Base-by-base conservation (phyloP, 1,284 basidiomycete species). In the Trametes versicolor region DNA sequence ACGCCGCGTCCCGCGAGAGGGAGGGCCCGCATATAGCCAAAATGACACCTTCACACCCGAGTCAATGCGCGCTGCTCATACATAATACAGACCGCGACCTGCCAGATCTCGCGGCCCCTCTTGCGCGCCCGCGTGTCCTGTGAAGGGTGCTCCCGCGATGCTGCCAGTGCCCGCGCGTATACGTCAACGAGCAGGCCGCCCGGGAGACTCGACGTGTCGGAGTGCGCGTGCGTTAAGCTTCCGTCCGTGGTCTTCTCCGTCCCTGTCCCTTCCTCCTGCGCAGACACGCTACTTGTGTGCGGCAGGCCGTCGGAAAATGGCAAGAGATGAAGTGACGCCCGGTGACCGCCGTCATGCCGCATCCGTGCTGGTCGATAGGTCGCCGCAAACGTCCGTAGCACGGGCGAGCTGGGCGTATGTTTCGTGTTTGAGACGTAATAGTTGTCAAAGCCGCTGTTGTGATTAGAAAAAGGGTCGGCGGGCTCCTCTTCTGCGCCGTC, bases 401-500 rank as follows among this genome's bases (percentile, higher is more conserved):
- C 12, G 17, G 29, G 50, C 58, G 45, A 23, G 36, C 32, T 49
- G 48, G 39, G 58, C 51, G 57, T 52, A 48, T 17, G 56, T 69
- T 49, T 52, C 67, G 67, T 69, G 66, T 56, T 62, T 13, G 62
- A 64, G 62, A 69, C 67, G 67, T 69, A 69, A 69, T 69, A 8
- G 59, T 64, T 58, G 60, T 29, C 23, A 37, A 49, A 52, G 37
- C 49, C 27, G 37, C 49, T 29, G 36, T 45, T 27, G 61, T 29
- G 53, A 58, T 32, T n/a, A 39, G 51, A 29, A 55, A 58, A 49
- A 51, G 55, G 57, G 32, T 45, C n/a, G 27, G 23, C 56, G 53
- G 55, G 50, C 56, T 56, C 52, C 52, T 52, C 58, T 19, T 56
- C 61, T 61, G 51, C 32, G 47, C 37, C 54, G 48, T 39, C 54